phyloP scores from a whole-genome alignment of 352 stramenopile species.

The Phytophthora melonis region DNA sequence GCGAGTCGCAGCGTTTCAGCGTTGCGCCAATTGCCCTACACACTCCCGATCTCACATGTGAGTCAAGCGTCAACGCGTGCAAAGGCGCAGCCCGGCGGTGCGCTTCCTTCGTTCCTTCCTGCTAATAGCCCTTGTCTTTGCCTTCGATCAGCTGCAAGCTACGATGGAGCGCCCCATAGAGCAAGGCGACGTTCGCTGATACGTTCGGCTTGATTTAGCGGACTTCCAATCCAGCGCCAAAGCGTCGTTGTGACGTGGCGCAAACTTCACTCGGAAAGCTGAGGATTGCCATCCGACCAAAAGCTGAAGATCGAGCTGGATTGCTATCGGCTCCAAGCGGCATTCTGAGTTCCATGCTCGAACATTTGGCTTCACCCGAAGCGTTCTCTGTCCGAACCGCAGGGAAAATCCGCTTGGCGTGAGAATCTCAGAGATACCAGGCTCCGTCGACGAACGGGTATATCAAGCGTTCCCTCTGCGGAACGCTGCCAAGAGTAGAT shows the following conservation, averaged over 20 bases:
- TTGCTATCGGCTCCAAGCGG: neutral
- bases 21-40: neutral
- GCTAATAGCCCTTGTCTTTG: neutral
- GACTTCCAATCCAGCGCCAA: too few relatives aligned
- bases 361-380: neutral
- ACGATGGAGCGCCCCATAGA: neutral
- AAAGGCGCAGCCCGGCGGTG: neutral
- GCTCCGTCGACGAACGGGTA: neutral
- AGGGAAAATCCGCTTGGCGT: slow-evolving; percentile 9
- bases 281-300: neutral
- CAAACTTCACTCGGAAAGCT: slow-evolving; percentile 5
- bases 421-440: slow-evolving; percentile 15
- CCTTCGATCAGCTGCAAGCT: neutral
- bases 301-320: neutral
- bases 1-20: neutral
- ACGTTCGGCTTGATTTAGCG: neutral
- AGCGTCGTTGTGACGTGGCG: neutral
- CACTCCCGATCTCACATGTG: neutral
- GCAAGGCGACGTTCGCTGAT: neutral
- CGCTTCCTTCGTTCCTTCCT: neutral
- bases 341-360: neutral
- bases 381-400: slow-evolving; percentile 8
- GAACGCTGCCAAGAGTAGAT: neutral
- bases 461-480: slow-evolving; percentile 23
- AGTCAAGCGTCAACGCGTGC: neutral